phyloP scores from a whole-genome alignment of 768 basidiomycete species.

The Lepiota venenata region DNA sequence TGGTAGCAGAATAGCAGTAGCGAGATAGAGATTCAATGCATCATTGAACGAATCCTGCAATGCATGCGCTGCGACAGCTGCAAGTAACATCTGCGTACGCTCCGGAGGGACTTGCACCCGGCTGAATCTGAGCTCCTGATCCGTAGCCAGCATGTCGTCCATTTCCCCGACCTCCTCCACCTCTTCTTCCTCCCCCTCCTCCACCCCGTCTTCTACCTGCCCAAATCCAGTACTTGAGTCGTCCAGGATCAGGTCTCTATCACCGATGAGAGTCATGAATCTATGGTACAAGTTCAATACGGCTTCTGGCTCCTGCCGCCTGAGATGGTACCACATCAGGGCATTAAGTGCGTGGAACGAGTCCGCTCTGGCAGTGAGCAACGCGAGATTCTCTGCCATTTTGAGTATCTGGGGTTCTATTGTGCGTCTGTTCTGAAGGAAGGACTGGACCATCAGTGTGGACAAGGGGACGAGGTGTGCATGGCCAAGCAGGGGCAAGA shows the following conservation, averaged over 20 bases:
- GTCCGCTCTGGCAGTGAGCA: constrained; percentile 42
- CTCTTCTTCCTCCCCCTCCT: background rate
- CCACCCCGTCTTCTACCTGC: background rate
- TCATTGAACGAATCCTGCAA: constrained; percentile 53
- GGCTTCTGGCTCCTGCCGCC: constrained; percentile 32
- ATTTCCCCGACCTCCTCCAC: background rate
- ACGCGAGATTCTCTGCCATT: constrained; percentile 42
- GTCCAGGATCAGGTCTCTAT: constrained; percentile 12
- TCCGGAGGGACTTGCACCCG: constrained; percentile 20
- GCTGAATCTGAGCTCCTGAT: constrained; percentile 13
- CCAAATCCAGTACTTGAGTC: background rate
- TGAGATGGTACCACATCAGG: constrained; percentile 45
- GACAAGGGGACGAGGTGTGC: constrained; percentile 39
- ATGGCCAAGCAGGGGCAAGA: constrained; percentile 42
- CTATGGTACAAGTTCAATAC: constrained; percentile 43
- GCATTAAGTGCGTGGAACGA: constrained; percentile 45
- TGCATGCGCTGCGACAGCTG: constrained; percentile 59
- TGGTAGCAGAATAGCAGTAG: constrained; percentile 31
- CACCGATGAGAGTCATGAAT: constrained; percentile 26
- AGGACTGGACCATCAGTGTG: constrained; percentile 15
- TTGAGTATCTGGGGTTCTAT: constrained; percentile 5
- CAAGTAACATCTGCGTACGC: constrained; percentile 42
- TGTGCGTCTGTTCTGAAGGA: background rate
- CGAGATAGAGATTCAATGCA: constrained; percentile 44
- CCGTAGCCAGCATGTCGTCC: constrained; percentile 17